A percentile compares a stretch with the other conserved stretches of the same genome.
Conservation (phyloP, 192 early-diverging fungal species). For the Irineochytrium annulatum region DNA sequence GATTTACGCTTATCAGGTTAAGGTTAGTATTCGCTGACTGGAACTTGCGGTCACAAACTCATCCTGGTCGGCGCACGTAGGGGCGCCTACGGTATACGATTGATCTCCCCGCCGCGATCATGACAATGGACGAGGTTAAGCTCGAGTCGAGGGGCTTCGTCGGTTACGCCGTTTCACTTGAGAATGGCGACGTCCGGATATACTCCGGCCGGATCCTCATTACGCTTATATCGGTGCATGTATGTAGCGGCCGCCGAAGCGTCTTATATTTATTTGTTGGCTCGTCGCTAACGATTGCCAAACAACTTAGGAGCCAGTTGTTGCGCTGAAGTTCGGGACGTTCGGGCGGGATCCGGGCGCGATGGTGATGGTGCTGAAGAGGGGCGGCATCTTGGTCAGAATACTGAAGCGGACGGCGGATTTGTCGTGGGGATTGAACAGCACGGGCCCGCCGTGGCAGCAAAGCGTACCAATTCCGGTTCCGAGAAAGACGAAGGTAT, state of each 20-base stretch:
- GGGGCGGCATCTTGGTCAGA: slow-evolving; percentile 6
- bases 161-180: slow-evolving; percentile 13
- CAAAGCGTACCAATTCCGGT: background rate
- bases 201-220: slow-evolving; percentile 9
- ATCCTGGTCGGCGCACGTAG: background rate
- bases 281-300: background rate
- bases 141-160: background rate
- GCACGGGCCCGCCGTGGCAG: background rate
- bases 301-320: slow-evolving; percentile 5
- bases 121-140: background rate
- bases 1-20: slow-evolving; percentile 6
- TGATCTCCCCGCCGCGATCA: slow-evolving; percentile 2
- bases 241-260: background rate
- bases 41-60: background rate
- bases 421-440: background rate
- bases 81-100: background rate
- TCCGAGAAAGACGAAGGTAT: slow-evolving; percentile 11
- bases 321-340: slow-evolving; percentile 11
- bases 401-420: slow-evolving; percentile 17
- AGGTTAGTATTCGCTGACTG: background rate
- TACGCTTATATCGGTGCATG: slow-evolving; percentile 4
- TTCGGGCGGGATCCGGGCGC: slow-evolving; percentile 17
- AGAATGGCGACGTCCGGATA: slow-evolving; percentile 17
- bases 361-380: slow-evolving; percentile 12
- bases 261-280: background rate